Conservation (phyloP, 768 basidiomycete species). For the Pleurotus ostreatus region DNA sequence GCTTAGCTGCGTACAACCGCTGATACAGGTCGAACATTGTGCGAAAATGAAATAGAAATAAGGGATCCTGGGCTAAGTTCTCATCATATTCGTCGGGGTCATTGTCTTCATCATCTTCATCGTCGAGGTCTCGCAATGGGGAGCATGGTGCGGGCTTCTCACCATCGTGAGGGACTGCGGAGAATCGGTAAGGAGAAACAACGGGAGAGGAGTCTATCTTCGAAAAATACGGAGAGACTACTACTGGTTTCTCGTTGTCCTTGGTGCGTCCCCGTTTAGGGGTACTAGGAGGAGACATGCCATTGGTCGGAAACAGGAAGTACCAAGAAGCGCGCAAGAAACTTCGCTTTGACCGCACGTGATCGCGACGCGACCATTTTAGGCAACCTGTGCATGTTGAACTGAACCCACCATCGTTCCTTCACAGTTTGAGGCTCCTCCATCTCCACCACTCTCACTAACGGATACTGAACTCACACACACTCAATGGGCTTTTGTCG, state of each 20-base stretch:
- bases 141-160: not conserved
- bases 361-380: slow-evolving; percentile 11
- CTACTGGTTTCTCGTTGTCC: no score
- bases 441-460: not conserved
- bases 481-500: slow-evolving; percentile 76
- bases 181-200: not conserved
- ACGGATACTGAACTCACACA: not conserved
- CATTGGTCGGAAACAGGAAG: not conserved
- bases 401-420: not conserved
- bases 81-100: not conserved
- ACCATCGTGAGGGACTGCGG: no score
- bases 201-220: not conserved
- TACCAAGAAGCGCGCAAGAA: no score
- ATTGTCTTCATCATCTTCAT: not conserved
- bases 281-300: not conserved
- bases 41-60: slow-evolving; percentile 23
- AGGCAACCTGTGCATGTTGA: slow-evolving; percentile 9
- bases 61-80: slow-evolving; percentile 16
- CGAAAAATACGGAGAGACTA: slow-evolving; percentile 9
- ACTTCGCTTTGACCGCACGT: slow-evolving; percentile 10
- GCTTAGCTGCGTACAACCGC: slow-evolving; percentile 25
- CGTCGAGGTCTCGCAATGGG: not conserved
- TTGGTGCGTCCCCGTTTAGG: not conserved
- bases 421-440: slow-evolving; percentile 9
- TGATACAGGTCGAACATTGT: slow-evolving; percentile 18